Evolutionary conservation across 2,329 filamentous ascomycete species (phyloP).

Genomic region (Aureobasidium vineae): DNA sequence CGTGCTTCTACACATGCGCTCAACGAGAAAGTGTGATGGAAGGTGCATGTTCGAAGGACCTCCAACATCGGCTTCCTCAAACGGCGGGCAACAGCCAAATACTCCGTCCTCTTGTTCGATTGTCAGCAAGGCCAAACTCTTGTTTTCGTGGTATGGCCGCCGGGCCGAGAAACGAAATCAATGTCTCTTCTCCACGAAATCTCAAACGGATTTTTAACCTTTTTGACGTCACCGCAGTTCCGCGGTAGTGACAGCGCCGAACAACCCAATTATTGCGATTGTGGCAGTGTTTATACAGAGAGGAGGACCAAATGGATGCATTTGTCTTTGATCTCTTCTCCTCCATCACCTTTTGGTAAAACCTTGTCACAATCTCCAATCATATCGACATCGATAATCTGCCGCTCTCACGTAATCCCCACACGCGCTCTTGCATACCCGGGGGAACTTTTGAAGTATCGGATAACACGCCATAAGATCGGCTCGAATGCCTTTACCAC

Average conservation of each 20-base stretch:
- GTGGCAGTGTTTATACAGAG: slow-evolving; percentile 14
- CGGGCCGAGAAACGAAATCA: neutral
- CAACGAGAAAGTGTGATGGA: neutral
- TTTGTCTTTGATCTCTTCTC: neutral
- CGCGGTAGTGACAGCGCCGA: slow-evolving; percentile 5
- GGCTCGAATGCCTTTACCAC: slow-evolving; percentile 12
- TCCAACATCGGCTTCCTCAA: neutral
- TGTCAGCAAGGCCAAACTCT: neutral
- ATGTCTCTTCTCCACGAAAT: slow-evolving; percentile 20
- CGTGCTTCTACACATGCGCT: neutral
- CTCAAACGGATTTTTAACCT: neutral
- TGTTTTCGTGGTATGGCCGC: neutral
- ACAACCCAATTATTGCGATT: slow-evolving; percentile 6
- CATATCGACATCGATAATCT: neutral
- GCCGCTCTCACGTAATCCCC: neutral
- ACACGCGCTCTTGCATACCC: neutral
- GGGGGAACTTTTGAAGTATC: neutral
- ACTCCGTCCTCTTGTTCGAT: neutral
- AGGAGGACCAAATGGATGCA: neutral
- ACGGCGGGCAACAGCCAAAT: neutral
- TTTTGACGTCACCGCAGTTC: slow-evolving; percentile 15
- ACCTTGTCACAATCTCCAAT: neutral
- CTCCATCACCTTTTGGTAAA: neutral
- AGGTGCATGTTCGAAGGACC: neutral
- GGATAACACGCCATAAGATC: neutral